phyloP scores from a whole-genome alignment of 2,329 filamentous ascomycete species.

The Claviceps sp. region DNA sequence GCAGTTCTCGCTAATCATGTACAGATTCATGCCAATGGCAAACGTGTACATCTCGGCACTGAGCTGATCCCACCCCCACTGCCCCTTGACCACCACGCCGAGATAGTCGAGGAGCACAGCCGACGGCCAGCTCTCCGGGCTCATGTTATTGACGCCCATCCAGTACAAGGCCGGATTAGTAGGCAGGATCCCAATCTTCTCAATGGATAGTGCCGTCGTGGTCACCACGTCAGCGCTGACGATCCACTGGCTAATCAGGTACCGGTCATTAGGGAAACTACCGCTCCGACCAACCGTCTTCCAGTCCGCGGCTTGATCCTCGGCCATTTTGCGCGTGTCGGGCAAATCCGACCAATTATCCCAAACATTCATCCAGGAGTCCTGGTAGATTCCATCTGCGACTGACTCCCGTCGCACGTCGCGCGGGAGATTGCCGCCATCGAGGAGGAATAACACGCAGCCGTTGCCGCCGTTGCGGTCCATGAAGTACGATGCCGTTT shows the following conservation, averaged over 20 bases:
- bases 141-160: conserved; percentile 17
- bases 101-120: conserved; percentile 20
- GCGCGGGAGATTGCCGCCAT: conserved; percentile 11
- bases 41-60: conserved; percentile 20
- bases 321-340: conserved; percentile 13
- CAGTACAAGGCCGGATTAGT: conserved; percentile 23
- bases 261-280: conserved; percentile 11
- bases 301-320: conserved; percentile 12
- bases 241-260: conserved; percentile 20
- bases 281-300: conserved; percentile 10
- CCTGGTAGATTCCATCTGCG: conserved; percentile 18
- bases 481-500: conserved; percentile 17
- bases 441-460: conserved; percentile 20
- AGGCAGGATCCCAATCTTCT: conserved; percentile 18
- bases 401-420: conserved; percentile 12
- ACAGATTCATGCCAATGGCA: conserved; percentile 16
- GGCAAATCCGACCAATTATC: conserved; percentile 19
- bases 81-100: conserved; percentile 15
- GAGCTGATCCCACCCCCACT: conserved; percentile 14
- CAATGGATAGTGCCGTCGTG: conserved; percentile 14
- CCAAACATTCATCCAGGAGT: conserved; percentile 10
- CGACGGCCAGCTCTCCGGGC: conserved; percentile 16
- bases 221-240: conserved; percentile 15
- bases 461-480: conserved; percentile 18
- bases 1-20: conserved; percentile 22